phyloP scores from a whole-genome alignment of 106 monocot species.

The Apostasia shenzhenica region DNA sequence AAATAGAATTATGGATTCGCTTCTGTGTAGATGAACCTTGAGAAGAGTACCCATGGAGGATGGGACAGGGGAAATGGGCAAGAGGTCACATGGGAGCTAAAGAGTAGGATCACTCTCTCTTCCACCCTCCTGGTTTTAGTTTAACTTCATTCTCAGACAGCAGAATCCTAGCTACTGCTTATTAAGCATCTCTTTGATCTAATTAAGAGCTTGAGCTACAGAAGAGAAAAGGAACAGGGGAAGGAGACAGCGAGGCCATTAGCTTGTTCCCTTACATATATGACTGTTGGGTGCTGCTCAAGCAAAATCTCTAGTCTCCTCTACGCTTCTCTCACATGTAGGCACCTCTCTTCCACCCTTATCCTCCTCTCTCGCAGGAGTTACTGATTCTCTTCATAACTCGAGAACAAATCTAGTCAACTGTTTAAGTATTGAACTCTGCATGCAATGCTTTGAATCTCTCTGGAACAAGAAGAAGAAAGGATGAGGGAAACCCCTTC shows the following conservation, averaged over 20 bases:
- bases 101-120: slow-evolving; percentile 12
- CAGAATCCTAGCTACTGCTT: not conserved
- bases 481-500: not conserved
- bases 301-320: slow-evolving; percentile 15
- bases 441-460: not conserved
- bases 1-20: too few relatives aligned
- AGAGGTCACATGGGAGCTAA: slow-evolving; percentile 7
- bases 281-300: slow-evolving; percentile 13
- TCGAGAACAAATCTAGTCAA: not conserved
- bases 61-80: slow-evolving; percentile 3
- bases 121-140: not conserved
- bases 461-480: not conserved
- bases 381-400: not conserved
- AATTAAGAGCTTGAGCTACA: not conserved
- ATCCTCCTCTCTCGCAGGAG: not conserved
- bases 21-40: not conserved
- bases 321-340: slow-evolving; percentile 25
- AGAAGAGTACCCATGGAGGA: not conserved
- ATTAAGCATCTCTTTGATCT: not conserved
- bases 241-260: slow-evolving; percentile 7
- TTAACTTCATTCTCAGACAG: not conserved
- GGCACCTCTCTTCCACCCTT: not conserved
- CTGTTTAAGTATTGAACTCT: not conserved
- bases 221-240: not conserved
- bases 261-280: slow-evolving; percentile 11